These are phyloP conservation scores for Tylopilus intermedius DNA, from an alignment of 768 basidiomycete genomes.

Conservation along the genomic window DNA sequence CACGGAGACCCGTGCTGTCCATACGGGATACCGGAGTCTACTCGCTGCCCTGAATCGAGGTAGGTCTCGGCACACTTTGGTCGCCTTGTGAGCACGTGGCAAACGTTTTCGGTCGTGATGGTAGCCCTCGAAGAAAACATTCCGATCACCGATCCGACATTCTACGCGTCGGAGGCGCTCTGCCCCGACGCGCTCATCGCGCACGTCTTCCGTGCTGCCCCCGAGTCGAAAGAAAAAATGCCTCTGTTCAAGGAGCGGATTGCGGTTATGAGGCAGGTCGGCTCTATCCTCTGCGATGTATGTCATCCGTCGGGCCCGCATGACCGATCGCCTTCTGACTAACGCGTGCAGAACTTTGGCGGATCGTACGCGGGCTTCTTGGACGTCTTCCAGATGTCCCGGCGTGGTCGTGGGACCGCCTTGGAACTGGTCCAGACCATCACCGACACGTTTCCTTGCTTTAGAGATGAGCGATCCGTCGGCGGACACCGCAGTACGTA, in stretches of 20 bases:
- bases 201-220: conserved; percentile 60
- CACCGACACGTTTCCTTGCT: conserved; percentile 64
- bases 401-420: conserved; percentile 56
- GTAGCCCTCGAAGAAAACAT: conserved; percentile 72
- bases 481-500: conserved; percentile 55
- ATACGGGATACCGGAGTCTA: conserved; percentile 85
- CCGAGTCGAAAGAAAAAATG: conserved; percentile 55
- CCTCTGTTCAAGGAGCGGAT: conserved; percentile 72
- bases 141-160: conserved; percentile 73
- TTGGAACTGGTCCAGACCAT: conserved; percentile 72
- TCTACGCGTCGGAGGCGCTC: conserved; percentile 64
- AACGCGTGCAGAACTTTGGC: conserved; percentile 47
- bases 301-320: conserved; percentile 22
- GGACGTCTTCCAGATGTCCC: conserved; percentile 50
- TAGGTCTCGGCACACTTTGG: conserved; percentile 24
- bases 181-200: conserved; percentile 71
- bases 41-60: conserved; percentile 82
- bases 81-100: background rate
- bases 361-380: conserved; percentile 71
- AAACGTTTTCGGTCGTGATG: background rate
- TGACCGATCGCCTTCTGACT: conserved; percentile 8
- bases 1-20: conserved; percentile 43
- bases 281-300: conserved; percentile 65
- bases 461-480: conserved; percentile 62
- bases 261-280: conserved; percentile 72